Base-by-base conservation (phyloP, 805 yeast species). In the Spathaspora girioi region DNA sequence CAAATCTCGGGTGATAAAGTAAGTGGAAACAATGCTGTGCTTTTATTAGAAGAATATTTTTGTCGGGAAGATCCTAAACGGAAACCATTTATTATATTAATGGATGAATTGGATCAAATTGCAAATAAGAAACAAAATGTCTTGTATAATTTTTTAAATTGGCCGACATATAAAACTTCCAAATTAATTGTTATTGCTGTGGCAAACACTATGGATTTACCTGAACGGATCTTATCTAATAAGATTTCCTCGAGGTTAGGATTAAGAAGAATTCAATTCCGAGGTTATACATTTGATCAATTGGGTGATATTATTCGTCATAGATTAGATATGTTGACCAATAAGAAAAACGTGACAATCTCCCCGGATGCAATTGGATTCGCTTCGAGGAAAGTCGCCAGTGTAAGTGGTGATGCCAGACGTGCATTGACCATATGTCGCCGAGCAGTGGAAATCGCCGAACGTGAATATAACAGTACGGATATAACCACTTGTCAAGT, bases 401-500 rank as follows among this genome's bases (percentile, higher is more conserved):
- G 94, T 69, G 97, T 94, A 2, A 88, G 96, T 64, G 99, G 99
- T 52, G 99, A 94, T 73, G 99, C 97, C 1, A 77, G 99, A 61
- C 75, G 98, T 53, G 97, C 97, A 0, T 73, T 94, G 50, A 87
- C 87, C 51, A 87, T 94, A 20, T 87, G 97, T 62, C 78, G 92
- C 38, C 73, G 97, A 51, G 97, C 97, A 0, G 86, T 92, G 7
- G 97, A 90, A 62, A 75, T 92, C 29, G 96, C 97, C 0, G 96
- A 89, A 61, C 61, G 68, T 32, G 87, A 84, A 53, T 81, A 76
- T 31, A 58, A 56, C 2, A 55, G 56, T 43, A 56, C 62, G 6
- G 70, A 66, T 15, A 69, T 62, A 0, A 66, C 70, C 15, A 78
- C 77, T 10, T 82, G 77, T 53, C 70, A 79, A 3, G 92, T 91